Evolutionary conservation across 495 filamentous ascomycete genomes (phyloP).

Genomic region (Talaromyces trachyspermus): DNA sequence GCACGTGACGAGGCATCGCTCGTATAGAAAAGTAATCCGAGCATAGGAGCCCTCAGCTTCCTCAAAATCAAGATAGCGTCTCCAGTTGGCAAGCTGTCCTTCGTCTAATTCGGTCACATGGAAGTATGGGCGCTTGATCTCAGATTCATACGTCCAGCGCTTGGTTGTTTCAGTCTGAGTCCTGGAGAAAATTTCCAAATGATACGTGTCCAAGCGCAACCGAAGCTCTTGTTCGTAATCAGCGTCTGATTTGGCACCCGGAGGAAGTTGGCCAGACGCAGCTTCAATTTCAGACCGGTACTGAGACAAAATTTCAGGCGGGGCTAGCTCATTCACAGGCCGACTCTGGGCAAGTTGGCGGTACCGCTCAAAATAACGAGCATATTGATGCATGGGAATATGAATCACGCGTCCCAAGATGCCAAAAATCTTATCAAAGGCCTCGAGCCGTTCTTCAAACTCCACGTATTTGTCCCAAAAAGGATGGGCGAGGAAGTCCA

Average conservation of each 20-base stretch:
- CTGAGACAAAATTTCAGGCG: constrained; percentile 57
- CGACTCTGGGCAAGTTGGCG: constrained; percentile 67
- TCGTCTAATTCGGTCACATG: constrained; percentile 90
- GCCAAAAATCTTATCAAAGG: constrained; percentile 76
- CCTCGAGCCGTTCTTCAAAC: constrained; percentile 85
- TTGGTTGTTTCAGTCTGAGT: constrained; percentile 88
- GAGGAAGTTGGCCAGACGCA: constrained; percentile 36
- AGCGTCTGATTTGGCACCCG: constrained; percentile 51
- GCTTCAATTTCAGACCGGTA: constrained; percentile 65
- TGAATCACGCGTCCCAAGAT: constrained; percentile 81
- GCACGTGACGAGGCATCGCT: constrained; percentile 85
- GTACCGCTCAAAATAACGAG: constrained; percentile 89
- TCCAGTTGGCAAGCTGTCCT: constrained; percentile 82
- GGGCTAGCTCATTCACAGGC: constrained; percentile 65
- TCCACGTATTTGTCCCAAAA: constrained; percentile 99
- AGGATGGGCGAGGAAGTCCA: constrained; percentile 89
- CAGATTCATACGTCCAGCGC: constrained; percentile 90
- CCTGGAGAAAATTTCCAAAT: constrained; percentile 71
- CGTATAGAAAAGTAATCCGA: constrained; percentile 78
- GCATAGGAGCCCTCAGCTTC: constrained; percentile 73
- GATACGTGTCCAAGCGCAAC: constrained; percentile 67
- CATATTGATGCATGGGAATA: constrained; percentile 96
- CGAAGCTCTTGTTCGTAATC: constrained; percentile 83
- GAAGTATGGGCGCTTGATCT: constrained; percentile 95
- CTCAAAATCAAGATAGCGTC: constrained; percentile 95